Evolutionary conservation across 2,329 filamentous ascomycete species (phyloP), one percentile per base, ranked within the genome.

Genomic region (Aureobasidium pullulans): DNA sequence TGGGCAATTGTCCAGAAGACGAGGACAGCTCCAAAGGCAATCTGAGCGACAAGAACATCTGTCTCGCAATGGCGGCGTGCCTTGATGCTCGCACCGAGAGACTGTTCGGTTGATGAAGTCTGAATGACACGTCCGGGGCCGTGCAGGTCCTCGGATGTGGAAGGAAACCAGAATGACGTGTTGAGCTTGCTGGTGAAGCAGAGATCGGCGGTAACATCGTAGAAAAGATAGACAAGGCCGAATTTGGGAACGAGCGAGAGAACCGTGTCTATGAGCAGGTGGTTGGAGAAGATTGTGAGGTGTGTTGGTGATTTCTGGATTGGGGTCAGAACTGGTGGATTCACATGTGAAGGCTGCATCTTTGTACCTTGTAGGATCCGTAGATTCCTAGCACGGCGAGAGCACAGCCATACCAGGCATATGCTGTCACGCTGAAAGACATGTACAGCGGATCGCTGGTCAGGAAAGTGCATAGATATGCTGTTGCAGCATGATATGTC

Each of bases 1-100:
- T 63, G 61, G 15, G 61, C 90, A 0, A 91, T 92, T 0, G 82
- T 81, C 62, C 78, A 79, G 19, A 77, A 78, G 60, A 75, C 72
- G 13, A 63, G 69, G 6, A 71, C 74, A 8, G 77, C 77, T 16
- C 62, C 67, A 8, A 65, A 62, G 49, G 68, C 71, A 28, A 65
- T 43, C 28, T 59, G 53, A 15, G 59, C 61, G 16, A 61, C 37
- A 28, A 59, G 34, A 8, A 60, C 40, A 16, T 57, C 49, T 9
- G 53, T 49, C 37, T 62, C 57, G 44, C 60, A 58, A 15, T 59
- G 34, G 29, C 32, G 36, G 39, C 54, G 44, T 36, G 40, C 40
- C 19, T 49, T 54, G 23, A 50, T 42, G 15, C n/a, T 49, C 19
- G 39, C 39, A 28, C 19, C 42, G 16, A 39, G 23, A 4, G 40